phyloP scores from a whole-genome alignment of 192 early-diverging fungal species.

The Coemansia biformis region DNA sequence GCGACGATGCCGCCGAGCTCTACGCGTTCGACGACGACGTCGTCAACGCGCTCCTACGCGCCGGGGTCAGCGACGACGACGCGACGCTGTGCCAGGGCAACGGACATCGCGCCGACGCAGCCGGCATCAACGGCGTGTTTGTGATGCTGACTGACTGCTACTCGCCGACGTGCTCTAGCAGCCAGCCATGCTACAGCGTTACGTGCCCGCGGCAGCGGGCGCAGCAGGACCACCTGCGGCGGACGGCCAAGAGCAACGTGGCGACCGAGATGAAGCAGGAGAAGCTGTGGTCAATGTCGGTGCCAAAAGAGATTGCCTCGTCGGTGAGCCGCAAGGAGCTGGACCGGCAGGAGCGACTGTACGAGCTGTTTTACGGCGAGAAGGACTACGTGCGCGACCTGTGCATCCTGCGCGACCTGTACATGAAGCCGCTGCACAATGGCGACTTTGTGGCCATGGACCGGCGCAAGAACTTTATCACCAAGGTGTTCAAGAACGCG shows the following conservation, averaged over 20 bases:
- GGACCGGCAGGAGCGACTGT: slow-evolving; percentile 89
- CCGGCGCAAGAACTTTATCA: slow-evolving; percentile 65
- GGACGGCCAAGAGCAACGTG: slow-evolving; percentile 46
- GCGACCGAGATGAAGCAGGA: slow-evolving; percentile 58
- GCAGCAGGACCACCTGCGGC: slow-evolving; percentile 49
- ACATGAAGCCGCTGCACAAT: slow-evolving; percentile 59
- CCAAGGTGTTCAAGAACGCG: slow-evolving; percentile 76
- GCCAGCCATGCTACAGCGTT: slow-evolving; percentile 82
- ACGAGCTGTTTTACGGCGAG: slow-evolving; percentile 87
- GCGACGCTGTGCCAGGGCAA: slow-evolving; percentile 13
- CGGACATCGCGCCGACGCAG: neutral
- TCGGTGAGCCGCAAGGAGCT: slow-evolving; percentile 68
- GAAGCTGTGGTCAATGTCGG: slow-evolving; percentile 77
- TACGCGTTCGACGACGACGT: slow-evolving; percentile 69
- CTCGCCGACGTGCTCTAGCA: slow-evolving; percentile 81
- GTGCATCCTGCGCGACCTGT: slow-evolving; percentile 70
- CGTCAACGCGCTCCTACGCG: slow-evolving; percentile 17
- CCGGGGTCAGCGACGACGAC: neutral
- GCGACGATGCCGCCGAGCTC: slow-evolving; percentile 77
- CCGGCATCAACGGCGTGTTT: slow-evolving; percentile 71
- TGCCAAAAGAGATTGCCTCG: slow-evolving; percentile 67
- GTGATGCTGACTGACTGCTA: slow-evolving; percentile 88
- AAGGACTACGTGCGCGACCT: slow-evolving; percentile 88
- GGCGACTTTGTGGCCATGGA: slow-evolving; percentile 61
- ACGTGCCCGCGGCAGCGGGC: slow-evolving; percentile 69